Evolutionary conservation across 2,329 filamentous ascomycete species (phyloP), one percentile per base, ranked within the genome.

Genomic region (Nigrospora osmanthi): DNA sequence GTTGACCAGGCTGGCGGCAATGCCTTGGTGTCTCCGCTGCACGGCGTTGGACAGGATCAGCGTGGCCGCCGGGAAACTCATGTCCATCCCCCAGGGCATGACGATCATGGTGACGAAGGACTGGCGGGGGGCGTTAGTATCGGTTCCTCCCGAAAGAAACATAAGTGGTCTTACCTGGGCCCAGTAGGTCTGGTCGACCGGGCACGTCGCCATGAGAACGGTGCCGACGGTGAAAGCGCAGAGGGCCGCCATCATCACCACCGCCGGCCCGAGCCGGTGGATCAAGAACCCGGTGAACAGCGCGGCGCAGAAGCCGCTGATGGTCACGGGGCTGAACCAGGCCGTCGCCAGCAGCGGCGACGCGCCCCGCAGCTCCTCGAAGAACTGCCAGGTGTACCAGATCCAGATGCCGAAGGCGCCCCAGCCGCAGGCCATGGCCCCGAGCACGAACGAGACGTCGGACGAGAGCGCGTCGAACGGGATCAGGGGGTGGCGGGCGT

Each of bases 401-500:
- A 71, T 58, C 68, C 72, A 76, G 28, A 77, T 65, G 19, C 76
- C 75, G 42, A 80, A 80, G 5, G 63, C 69, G 1, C 65, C 68
- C 76, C 76, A 80, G 11, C 75, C 74, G 40, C 68, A 76, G 3
- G 68, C 69, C 1, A 79, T 65, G 43, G 73, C 76, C 0, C 60
- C 71, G 2, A 84, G 64, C 0, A 82, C 78, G 52, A 82, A 82
- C 2, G 56, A 65, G 6, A 72, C 68, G 38, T 76, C 72, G 2
- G 56, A 67, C 48, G 61, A 71, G 44, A 73, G 63, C 41, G 62
- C 73, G 17, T 66, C 63, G 47, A 82, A 70, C 0, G 82, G 81
- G 11, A 87, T 65, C 0, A 86, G 65, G 0, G 81, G 81, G 32
- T 72, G 59, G 1, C 58, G 52, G 0, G 75, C 66, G 16, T 62